Conservation (phyloP, 352 stramenopile genomes). For the Porosira glacialis region DNA sequence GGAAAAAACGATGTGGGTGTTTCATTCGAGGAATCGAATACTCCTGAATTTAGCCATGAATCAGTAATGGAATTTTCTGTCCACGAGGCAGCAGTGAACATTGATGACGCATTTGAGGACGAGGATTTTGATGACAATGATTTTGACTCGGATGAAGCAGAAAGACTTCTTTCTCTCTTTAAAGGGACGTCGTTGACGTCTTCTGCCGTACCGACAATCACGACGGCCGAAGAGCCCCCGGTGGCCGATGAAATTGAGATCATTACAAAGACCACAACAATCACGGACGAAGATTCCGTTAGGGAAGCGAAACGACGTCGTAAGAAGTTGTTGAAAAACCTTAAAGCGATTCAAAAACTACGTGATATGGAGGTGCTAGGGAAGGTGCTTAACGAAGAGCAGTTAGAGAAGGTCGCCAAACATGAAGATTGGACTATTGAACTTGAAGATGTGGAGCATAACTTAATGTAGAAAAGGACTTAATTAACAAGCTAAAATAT, state of each 20-base stretch:
- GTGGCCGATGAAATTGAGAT: neutral
- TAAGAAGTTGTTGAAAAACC: conserved; percentile 64
- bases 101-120: conserved; percentile 49
- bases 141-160: conserved; percentile 46
- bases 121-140: conserved; percentile 59
- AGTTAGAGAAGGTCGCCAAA: conserved; percentile 54
- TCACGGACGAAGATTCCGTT: conserved; percentile 58
- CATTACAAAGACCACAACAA: conserved; percentile 45
- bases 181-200: conserved; percentile 32
- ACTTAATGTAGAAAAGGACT: conserved; percentile 49
- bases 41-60: conserved; percentile 21
- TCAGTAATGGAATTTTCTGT: conserved; percentile 55
- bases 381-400: conserved; percentile 50
- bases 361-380: conserved; percentile 46
- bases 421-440: conserved; percentile 50
- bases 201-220: neutral
- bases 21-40: conserved; percentile 15
- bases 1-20: no score
- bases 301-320: conserved; percentile 47
- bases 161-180: conserved; percentile 49
- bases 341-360: conserved; percentile 60
- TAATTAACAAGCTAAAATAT: conserved; percentile 3
- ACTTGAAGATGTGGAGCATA: conserved; percentile 64
- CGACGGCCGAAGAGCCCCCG: conserved; percentile 3
- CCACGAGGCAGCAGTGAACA: conserved; percentile 45